Conservation (phyloP, 1,284 basidiomycete genomes). For the Heimioporus punctisporus region DNA sequence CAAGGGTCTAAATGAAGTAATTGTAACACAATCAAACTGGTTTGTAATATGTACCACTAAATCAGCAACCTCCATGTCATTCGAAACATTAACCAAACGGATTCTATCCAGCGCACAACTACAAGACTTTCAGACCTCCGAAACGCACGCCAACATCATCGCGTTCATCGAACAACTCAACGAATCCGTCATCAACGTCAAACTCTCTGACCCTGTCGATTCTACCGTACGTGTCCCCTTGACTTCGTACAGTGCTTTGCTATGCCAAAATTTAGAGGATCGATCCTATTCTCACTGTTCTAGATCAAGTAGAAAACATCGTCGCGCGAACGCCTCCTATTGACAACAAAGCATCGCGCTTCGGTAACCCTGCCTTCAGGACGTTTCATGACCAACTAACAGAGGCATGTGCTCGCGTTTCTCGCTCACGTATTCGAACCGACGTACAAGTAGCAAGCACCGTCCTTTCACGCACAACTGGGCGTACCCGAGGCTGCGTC, state of each 20-base stretch:
- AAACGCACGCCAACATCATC: constrained; percentile 73
- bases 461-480: constrained; percentile 61
- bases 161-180: constrained; percentile 82
- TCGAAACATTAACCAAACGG: constrained; percentile 58
- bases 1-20: no score
- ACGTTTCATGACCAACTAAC: constrained; percentile 86
- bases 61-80: constrained; percentile 23
- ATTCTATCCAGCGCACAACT: constrained; percentile 86
- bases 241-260: no score
- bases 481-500: constrained; percentile 60
- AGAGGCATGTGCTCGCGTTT: constrained; percentile 48
- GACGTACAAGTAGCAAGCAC: constrained; percentile 38
- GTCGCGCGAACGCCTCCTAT: constrained; percentile 81
- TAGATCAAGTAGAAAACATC: constrained; percentile 71
- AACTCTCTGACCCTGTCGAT: constrained; percentile 65
- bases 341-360: constrained; percentile 90
- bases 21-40: no score
- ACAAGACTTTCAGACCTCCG: constrained; percentile 78
- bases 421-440: background rate
- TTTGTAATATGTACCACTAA: no score
- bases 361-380: constrained; percentile 98
- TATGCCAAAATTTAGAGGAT: constrained; percentile 54
- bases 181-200: constrained; percentile 74
- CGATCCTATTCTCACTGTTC: constrained; percentile 57
- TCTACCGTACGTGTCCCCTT: constrained; percentile 53